Conservation (phyloP, 768 basidiomycete genomes). For the Tricholoma sp. region DNA sequence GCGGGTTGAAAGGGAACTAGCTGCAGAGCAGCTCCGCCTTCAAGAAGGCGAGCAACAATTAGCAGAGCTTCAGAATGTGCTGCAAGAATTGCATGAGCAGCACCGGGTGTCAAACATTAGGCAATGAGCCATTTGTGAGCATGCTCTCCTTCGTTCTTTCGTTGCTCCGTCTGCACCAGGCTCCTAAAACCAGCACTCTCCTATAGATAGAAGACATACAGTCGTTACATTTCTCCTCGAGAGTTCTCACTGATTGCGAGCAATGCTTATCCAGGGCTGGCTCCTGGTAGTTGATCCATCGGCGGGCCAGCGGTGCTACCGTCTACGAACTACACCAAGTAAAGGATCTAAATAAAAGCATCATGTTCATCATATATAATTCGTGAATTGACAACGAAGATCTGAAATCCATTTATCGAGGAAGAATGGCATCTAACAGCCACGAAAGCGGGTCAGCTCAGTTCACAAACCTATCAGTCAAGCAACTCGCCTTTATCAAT, state of each 20-base stretch:
- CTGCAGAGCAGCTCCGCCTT: not conserved
- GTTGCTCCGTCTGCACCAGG: not conserved
- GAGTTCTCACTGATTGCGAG: too few relatives aligned
- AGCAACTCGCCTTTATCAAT: not conserved
- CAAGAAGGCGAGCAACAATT: not conserved
- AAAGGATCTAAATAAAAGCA: not conserved
- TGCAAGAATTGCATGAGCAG: not conserved
- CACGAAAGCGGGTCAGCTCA: not conserved
- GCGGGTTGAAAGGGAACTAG: not conserved
- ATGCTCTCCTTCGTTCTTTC: not conserved
- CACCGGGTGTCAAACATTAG: not conserved
- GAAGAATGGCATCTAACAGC: not conserved
- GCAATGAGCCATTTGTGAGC: not conserved
- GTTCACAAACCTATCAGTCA: not conserved
- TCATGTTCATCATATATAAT: not conserved
- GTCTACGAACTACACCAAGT: too few relatives aligned
- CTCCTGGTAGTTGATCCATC: too few relatives aligned
- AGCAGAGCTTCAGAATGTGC: not conserved
- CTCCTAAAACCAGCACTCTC: too few relatives aligned
- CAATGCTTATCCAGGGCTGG: too few relatives aligned
- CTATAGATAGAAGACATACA: too few relatives aligned
- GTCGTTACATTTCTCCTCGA: too few relatives aligned
- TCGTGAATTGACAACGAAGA: not conserved
- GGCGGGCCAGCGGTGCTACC: too few relatives aligned
- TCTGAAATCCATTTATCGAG: not conserved